phyloP scores from a whole-genome alignment of 345 rosid species.

The Brassica rapa region DNA sequence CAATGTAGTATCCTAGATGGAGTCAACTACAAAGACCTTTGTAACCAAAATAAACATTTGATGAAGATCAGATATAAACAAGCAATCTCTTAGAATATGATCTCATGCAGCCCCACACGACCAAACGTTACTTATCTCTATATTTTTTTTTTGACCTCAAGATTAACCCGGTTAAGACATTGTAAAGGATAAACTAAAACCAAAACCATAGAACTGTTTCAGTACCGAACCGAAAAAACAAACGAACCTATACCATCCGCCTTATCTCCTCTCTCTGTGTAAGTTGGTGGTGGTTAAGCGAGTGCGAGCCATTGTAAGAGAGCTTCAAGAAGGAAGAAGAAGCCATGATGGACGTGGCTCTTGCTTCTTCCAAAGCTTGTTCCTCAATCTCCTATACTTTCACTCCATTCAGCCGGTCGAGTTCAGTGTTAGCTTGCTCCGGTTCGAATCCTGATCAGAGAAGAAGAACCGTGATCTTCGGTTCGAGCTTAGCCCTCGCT shows the following conservation, averaged over 20 bases:
- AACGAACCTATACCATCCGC: neutral
- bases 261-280: conserved; percentile 30
- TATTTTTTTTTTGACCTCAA: neutral
- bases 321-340: conserved; percentile 15
- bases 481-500: conserved; percentile 40
- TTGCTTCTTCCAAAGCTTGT: conserved; percentile 20
- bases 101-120: no score
- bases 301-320: conserved; percentile 1
- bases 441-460: conserved; percentile 31
- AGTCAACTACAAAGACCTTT: no score
- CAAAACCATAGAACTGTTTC: neutral
- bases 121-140: neutral
- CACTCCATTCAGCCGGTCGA: conserved; percentile 19
- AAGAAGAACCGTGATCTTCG: conserved; percentile 51
- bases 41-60: no score
- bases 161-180: neutral
- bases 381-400: neutral
- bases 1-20: no score
- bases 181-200: neutral
- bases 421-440: conserved; percentile 30
- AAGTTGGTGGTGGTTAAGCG: conserved; percentile 6
- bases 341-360: conserved; percentile 24
- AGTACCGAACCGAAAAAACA: neutral
- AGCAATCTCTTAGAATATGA: no score
- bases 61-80: no score